phyloP scores from a whole-genome alignment of 2,329 filamentous ascomycete genomes.

The Neocatenulostroma microsporum region DNA sequence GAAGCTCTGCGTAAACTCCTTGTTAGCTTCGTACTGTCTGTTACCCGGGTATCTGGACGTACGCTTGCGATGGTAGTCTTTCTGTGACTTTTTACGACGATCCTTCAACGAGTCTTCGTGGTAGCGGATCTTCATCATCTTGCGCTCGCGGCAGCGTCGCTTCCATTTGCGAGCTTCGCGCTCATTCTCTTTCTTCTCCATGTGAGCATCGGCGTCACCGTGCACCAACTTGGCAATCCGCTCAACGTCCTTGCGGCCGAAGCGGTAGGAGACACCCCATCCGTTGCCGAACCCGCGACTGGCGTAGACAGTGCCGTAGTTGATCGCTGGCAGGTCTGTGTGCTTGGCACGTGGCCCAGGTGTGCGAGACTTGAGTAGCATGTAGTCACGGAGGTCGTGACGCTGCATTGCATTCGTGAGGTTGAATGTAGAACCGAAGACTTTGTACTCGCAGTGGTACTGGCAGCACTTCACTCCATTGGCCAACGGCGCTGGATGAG shows the following conservation, averaged over 20 bases:
- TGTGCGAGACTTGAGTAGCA: conserved; percentile 9
- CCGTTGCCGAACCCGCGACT: neutral
- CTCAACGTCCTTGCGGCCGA: conserved; percentile 7
- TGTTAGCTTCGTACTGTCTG: no score
- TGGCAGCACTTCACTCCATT: conserved; percentile 4
- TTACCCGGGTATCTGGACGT: neutral
- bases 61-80: conserved; percentile 8
- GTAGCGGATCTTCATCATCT: conserved; percentile 8
- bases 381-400: conserved; percentile 11
- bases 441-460: conserved; percentile 1
- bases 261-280: conserved; percentile 6
- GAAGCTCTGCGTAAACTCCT: conserved; percentile 1
- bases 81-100: conserved; percentile 1
- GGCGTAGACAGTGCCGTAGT: conserved; percentile 5
- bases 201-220: conserved; percentile 7
- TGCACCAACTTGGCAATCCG: conserved; percentile 11
- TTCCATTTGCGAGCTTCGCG: conserved; percentile 2
- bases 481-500: neutral
- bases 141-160: no score
- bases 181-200: conserved; percentile 2
- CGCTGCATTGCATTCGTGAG: conserved; percentile 6
- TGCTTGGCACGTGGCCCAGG: conserved; percentile 10
- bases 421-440: neutral
- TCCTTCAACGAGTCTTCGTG: conserved; percentile 5
- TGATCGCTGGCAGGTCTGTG: conserved; percentile 9